These are phyloP conservation scores for Perkinsus marinus DNA, from an alignment of 169 alveolate species.

Conservation along the genomic window DNA sequence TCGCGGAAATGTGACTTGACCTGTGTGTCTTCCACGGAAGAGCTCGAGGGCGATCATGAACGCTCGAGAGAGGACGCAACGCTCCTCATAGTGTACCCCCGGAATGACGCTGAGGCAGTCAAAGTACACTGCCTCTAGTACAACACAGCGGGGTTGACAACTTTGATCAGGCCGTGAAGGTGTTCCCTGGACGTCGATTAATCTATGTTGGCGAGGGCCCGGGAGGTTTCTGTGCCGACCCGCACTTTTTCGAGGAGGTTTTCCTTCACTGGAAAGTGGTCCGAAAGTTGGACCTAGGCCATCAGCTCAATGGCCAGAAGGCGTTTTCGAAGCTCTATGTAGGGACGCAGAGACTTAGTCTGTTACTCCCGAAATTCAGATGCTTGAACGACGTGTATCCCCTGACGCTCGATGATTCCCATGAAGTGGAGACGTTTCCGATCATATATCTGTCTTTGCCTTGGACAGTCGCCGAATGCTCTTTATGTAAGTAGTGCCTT, in stretches of 20 bases:
- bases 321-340: background rate
- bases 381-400: background rate
- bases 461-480: too few species aligned
- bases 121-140: background rate
- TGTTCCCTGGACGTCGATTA: background rate
- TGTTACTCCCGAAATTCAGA: background rate
- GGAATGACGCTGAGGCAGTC: background rate
- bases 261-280: background rate
- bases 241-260: background rate
- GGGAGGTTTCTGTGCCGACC: background rate
- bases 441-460: too few species aligned
- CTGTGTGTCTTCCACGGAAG: background rate
- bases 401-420: too few species aligned
- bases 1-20: background rate
- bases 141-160: background rate
- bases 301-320: background rate
- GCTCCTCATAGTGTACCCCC: background rate
- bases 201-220: background rate
- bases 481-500: too few species aligned
- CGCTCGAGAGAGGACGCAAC: background rate
- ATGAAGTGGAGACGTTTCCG: too few species aligned
- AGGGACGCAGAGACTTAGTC: background rate
- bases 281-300: background rate
- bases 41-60: background rate
- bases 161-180: background rate